A percentile compares a stretch with the other conserved stretches of the same genome.
Evolutionary conservation across 495 filamentous ascomycete genomes (phyloP).

Genomic region (Daldinia vernicosa): DNA sequence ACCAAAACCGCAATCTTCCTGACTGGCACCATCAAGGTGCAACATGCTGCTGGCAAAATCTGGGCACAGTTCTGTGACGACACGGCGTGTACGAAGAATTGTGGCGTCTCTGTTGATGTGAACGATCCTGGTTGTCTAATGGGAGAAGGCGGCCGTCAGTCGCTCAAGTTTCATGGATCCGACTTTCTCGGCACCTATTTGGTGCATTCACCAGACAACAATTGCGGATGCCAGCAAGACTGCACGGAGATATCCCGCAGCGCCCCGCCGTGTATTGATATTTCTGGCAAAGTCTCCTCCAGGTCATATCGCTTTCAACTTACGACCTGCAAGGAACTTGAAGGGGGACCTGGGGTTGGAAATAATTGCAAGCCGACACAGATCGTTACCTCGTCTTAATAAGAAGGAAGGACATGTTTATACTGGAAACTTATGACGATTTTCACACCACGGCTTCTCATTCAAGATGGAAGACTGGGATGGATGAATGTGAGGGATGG

Average conservation of each 20-base stretch:
- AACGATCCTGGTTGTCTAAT: constrained; percentile 22
- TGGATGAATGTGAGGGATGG: too few relatives aligned
- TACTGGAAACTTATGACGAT: not conserved
- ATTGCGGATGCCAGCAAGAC: constrained; percentile 31
- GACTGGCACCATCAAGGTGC: not conserved
- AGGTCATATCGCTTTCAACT: constrained; percentile 30
- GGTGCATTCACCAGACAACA: constrained; percentile 21
- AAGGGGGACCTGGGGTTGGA: constrained; percentile 15
- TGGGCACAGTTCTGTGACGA: constrained; percentile 41
- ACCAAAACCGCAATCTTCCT: not conserved
- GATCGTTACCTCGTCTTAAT: not conserved
- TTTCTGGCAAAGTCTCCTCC: constrained; percentile 12
- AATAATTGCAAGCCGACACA: constrained; percentile 14
- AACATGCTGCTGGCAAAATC: constrained; percentile 10
- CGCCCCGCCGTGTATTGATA: constrained; percentile 18
- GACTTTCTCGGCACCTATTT: constrained; percentile 23
- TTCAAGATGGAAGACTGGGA: not conserved
- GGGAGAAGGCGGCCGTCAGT: constrained; percentile 1
- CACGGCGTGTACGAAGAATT: constrained; percentile 22
- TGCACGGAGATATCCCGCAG: constrained; percentile 28
- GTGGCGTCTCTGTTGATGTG: constrained; percentile 19
- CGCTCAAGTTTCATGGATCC: constrained; percentile 26
- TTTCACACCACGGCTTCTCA: not conserved
- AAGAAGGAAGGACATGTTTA: not conserved
- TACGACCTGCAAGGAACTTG: constrained; percentile 17